Evolutionary conservation across 192 early-diverging fungal genomes (phyloP).

Genomic region (Pecoramyces ruminantium): DNA sequence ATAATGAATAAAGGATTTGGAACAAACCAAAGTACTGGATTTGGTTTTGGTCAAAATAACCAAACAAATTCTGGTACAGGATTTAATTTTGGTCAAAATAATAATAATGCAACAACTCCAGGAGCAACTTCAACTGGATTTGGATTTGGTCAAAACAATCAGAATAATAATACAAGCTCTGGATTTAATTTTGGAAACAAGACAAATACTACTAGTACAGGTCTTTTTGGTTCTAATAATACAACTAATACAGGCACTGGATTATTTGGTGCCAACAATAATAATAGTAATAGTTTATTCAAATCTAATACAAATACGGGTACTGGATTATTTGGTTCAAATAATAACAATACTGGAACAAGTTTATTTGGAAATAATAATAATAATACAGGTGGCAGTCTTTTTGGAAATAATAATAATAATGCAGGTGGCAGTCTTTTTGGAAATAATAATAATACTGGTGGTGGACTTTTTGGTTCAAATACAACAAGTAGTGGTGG

Average conservation of each 20-base stretch:
- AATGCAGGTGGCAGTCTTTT: neutral
- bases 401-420: neutral
- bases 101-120: neutral
- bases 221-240: neutral
- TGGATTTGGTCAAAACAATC: neutral
- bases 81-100: neutral
- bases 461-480: neutral
- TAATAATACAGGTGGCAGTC: neutral
- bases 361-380: neutral
- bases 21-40: neutral
- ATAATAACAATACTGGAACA: neutral
- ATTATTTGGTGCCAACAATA: neutral
- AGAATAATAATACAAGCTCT: neutral
- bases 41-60: neutral
- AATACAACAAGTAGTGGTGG: neutral
- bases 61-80: neutral
- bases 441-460: neutral
- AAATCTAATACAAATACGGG: neutral
- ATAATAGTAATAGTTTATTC: neutral
- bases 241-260: neutral
- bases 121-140: neutral
- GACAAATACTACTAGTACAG: neutral
- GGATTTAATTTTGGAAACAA: neutral
- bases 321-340: neutral
- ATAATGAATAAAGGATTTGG: neutral